Evolutionary conservation across 1,284 basidiomycete species (phyloP), one percentile per base, ranked within the genome.

Genomic region (Megacollybia platyphylla): DNA sequence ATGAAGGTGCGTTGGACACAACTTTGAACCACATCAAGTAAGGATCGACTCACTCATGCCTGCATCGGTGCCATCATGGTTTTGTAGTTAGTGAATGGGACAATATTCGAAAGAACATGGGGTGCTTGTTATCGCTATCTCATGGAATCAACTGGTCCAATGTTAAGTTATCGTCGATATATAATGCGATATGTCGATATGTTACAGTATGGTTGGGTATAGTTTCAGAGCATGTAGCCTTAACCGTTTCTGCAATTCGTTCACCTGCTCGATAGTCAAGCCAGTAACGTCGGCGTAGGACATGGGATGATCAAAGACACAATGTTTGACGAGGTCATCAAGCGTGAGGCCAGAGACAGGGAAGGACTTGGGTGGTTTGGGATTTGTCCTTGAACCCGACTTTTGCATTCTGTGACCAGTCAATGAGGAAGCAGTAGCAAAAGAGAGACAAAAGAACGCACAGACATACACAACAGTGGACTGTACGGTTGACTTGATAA

Each of bases 1-100:
- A 65, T 39, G 57, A 64, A 17, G 71, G 76, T 6, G 46, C 54
- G 13, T 66, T 85, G 36, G 79, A 84, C 60, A 64, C 66, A 50
- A 76, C 79, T 17, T 59, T 61, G 52, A 90, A 90, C 57, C 86
- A 88, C 53, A 71, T 88, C 50, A 60, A 60, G 73, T 73, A 51
- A 29, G 51, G 43, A 15, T 26, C 17, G 18, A 6, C 17, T 10
- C 30, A 11, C 11, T 11, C 31, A 34, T 34, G 15, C 15, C 31
- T 7, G 6, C 10, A 11, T 11, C 7, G 39, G 13, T 7, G 2
- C 20, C 8, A 20, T 18, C 10, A 18, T 30, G 15, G 2, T 37
- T 37, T 10, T 29, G 2, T 47, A 79, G 75, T 51, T 81, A 80
- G 76, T 59, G 76, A 76, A 52, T 83, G 73, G 73, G 73, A 76